A percentile compares a stretch with the other conserved stretches of the same genome.
Evolutionary conservation across 495 filamentous ascomycete species (phyloP).

Genomic region (Hyaloscypha finlandica): DNA sequence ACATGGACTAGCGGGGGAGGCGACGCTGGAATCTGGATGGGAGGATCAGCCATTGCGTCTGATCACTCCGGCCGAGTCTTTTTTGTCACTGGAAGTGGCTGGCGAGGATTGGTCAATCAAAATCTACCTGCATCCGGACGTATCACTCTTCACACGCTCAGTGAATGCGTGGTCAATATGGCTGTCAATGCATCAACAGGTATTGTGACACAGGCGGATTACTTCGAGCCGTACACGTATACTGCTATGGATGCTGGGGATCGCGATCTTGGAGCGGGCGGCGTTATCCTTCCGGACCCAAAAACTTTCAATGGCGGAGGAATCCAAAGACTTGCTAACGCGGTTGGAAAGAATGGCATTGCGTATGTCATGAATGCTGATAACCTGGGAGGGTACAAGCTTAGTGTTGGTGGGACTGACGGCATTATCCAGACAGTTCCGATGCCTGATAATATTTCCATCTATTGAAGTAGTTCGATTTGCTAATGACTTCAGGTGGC

Average conservation of each 20-base stretch:
- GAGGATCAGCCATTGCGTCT: background rate
- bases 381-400: background rate
- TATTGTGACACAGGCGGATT: constrained; percentile 30
- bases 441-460: too few species aligned
- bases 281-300: background rate
- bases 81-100: background rate
- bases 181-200: background rate
- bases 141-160: background rate
- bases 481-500: too few species aligned
- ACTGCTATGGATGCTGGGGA: background rate
- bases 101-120: background rate
- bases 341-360: background rate
- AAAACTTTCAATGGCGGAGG: background rate
- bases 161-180: background rate
- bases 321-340: background rate
- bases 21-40: constrained; percentile 27
- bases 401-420: background rate
- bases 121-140: background rate
- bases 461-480: too few species aligned
- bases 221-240: constrained; percentile 25
- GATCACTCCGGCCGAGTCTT: constrained; percentile 7
- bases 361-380: background rate
- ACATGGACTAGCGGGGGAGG: constrained; percentile 32
- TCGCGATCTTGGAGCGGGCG: background rate
- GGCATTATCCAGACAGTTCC: too few species aligned